phyloP scores from a whole-genome alignment of 225 moss, liverwort and hornwort species.

The Pleurozium schreberi region DNA sequence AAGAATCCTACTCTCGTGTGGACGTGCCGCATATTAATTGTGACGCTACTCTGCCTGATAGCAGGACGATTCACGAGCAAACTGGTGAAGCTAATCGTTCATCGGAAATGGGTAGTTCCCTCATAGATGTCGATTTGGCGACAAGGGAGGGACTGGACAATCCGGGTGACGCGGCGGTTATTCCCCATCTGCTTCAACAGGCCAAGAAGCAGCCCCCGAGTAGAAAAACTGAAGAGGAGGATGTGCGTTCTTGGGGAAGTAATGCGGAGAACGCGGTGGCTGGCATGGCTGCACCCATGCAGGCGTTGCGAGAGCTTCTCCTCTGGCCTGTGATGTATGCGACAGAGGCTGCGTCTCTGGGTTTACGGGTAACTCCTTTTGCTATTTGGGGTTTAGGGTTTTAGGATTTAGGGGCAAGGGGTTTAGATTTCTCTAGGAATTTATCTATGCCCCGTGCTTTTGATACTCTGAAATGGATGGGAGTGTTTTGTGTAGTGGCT shows the following conservation, averaged over 20 bases:
- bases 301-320: constrained; percentile 73
- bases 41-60: not conserved
- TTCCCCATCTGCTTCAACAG: not conserved
- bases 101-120: constrained; percentile 13
- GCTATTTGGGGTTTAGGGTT: not conserved
- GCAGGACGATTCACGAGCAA: constrained; percentile 8
- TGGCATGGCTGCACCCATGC: constrained; percentile 71
- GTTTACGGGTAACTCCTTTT: constrained; percentile 45
- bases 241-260: not conserved
- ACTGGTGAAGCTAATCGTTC: constrained; percentile 5
- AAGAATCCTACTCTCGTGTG: not conserved
- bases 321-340: constrained; percentile 74
- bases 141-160: no score
- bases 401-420: not conserved
- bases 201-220: not conserved
- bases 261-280: constrained; percentile 57
- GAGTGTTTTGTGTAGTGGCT: not conserved
- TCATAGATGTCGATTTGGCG: constrained; percentile 11
- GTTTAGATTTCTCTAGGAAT: not conserved
- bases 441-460: not conserved
- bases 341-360: constrained; percentile 51
- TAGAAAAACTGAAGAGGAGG: not conserved
- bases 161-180: no score
- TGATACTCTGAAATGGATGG: not conserved
- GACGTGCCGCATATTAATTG: not conserved